Percentiles rank a stretch among this genome's conserved stretches.
These are phyloP conservation scores for Colletotrichum falcatum DNA, from an alignment of 2,329 filamentous ascomycete species.

Conservation along the genomic window DNA sequence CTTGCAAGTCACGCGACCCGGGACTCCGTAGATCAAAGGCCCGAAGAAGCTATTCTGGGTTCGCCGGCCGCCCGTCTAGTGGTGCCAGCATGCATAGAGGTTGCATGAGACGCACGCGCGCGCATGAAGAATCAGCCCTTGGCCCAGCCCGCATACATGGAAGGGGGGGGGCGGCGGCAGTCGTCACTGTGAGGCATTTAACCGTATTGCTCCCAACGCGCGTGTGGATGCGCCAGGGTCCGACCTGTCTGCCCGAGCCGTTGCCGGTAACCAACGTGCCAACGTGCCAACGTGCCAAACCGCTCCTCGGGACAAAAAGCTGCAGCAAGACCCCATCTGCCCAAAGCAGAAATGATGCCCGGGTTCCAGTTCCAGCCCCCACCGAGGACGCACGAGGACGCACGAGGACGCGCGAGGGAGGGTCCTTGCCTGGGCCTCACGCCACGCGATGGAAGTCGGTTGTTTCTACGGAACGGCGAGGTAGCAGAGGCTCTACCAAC, in stretches of 20 bases:
- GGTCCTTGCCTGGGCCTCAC: not conserved
- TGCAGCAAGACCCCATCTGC: too few relatives aligned
- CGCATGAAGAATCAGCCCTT: slow-evolving; percentile 2
- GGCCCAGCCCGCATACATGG: slow-evolving; percentile 13
- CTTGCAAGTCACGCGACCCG: not conserved
- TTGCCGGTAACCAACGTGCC: not conserved
- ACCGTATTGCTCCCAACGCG: too few relatives aligned
- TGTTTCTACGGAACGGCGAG: not conserved
- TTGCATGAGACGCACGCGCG: not conserved
- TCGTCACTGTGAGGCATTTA: slow-evolving; percentile 32
- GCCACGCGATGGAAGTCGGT: not conserved
- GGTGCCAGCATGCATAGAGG: not conserved
- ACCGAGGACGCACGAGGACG: too few relatives aligned
- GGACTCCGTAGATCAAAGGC: not conserved
- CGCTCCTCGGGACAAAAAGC: too few relatives aligned
- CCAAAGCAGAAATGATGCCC: slow-evolving; percentile 14
- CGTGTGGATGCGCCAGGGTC: not conserved
- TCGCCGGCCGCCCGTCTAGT: too few relatives aligned
- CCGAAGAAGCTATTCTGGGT: not conserved
- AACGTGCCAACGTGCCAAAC: too few relatives aligned
- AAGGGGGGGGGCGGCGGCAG: too few relatives aligned
- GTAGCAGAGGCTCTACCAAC: not conserved
- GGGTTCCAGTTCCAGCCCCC: slow-evolving; percentile 1
- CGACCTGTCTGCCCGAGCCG: not conserved
- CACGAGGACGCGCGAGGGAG: slow-evolving; percentile 2